Base-by-base conservation (phyloP, 345 rosid species). In the Isatis tinctoria region DNA sequence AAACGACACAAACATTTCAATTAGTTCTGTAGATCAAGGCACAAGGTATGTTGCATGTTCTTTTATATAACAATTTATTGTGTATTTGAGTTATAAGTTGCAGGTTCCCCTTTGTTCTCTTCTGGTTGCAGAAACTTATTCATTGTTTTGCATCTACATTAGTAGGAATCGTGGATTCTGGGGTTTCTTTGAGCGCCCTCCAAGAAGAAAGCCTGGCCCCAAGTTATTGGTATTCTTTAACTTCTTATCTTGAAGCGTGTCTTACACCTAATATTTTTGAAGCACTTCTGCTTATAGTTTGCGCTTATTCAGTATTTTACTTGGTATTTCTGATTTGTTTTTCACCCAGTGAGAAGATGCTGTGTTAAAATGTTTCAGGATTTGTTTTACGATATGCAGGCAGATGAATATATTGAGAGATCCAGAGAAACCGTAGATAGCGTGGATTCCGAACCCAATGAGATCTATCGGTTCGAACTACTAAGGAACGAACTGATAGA, bases 401-500 rank as follows among this genome's bases (percentile, higher is more conserved):
- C 72, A 49, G 79, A 85, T 78, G 86, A 82, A 60, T 54, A 57
- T 66, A 30, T 33, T 52, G 77, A 74, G 76, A 74, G 75, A 75
- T 74, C 65, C 28, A 73, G 69, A 63, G 68, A 82, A 76, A 77
- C 45, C 72, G 67, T 54, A 53, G 81, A 67, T 74, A 63, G 74
- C 65, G 64, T 52, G 28, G 82, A 78, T 64, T 79, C 88, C 3
- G 88, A 85, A 72, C 84, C 87, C 37, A 80, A 71, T 84, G 97
- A 91, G 71, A 85, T 95, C 47, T 82, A 52, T 65, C 88, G 97
- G 26, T 95, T 90, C 27, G 97, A 92, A 80, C 78, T 86, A 70
- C 74, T 95, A 28, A 87, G 92, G 82, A 92, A 82, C 69, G 99
- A 95, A 79, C 87, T 95, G 30, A 87, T 92, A 66, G 96, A 95